Conservation (phyloP, 169 alveolate genomes). For the Cryptosporidium andersoni region DNA sequence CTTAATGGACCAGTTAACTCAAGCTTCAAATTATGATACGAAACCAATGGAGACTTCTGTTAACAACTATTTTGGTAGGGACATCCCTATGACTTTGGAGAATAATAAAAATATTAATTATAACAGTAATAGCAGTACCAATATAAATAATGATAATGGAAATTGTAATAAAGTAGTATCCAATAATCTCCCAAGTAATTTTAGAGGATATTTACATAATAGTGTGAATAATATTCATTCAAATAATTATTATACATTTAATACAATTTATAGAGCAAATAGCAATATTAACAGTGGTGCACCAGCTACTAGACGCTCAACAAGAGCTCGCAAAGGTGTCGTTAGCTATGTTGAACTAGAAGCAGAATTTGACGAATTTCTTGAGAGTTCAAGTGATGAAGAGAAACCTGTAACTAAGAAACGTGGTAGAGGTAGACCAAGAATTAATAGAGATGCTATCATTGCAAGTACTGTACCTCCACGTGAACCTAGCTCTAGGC, state of each 20-base stretch:
- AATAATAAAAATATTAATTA: too few relatives aligned
- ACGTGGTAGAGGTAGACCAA: slow-evolving; percentile 64
- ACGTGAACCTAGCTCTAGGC: slow-evolving; percentile 59
- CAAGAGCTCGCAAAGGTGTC: background rate
- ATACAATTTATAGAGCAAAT: background rate
- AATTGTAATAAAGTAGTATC: background rate
- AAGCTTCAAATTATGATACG: too few relatives aligned
- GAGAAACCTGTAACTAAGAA: slow-evolving; percentile 43
- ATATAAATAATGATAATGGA: background rate
- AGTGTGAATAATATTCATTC: background rate
- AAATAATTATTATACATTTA: background rate
- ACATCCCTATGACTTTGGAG: too few relatives aligned
- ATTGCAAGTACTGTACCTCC: slow-evolving; percentile 41
- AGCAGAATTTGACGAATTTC: background rate
- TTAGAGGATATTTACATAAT: background rate
- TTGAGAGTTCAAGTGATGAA: background rate
- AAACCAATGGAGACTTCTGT: too few relatives aligned
- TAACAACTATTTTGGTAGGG: too few relatives aligned
- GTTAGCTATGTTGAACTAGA: background rate
- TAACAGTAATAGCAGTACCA: too few relatives aligned
- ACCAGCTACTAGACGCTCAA: background rate
- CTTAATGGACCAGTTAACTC: too few relatives aligned
- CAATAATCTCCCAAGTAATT: background rate
- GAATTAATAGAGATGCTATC: slow-evolving; percentile 65
- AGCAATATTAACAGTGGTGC: background rate